Evolutionary conservation across 345 rosid genomes (phyloP).

Genomic region (Eucalyptus cloeziana): DNA sequence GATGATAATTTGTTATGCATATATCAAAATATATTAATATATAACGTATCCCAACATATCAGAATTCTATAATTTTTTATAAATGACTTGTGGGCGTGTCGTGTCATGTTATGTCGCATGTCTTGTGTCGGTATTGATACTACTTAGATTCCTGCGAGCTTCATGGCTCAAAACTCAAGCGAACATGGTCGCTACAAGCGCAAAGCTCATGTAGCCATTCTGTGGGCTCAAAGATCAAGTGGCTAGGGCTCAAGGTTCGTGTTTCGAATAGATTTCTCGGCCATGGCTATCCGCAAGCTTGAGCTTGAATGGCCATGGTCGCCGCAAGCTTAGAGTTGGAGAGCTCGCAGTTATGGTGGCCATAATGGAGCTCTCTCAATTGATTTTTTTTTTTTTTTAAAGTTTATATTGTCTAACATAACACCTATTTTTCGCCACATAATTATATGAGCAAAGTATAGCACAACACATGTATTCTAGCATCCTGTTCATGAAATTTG

Average conservation of each 20-base stretch:
- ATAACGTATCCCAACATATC: no score
- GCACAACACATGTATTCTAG: not conserved
- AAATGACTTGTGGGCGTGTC: no score
- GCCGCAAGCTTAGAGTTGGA: not conserved
- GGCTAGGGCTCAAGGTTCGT: not conserved
- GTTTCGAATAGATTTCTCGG: not conserved
- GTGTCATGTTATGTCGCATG: no score
- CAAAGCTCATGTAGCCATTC: not conserved
- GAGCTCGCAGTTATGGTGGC: not conserved
- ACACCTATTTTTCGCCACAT: not conserved
- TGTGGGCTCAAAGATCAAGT: not conserved
- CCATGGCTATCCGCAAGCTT: not conserved
- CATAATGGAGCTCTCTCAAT: not conserved
- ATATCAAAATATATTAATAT: no score
- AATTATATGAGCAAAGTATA: not conserved
- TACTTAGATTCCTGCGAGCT: not conserved
- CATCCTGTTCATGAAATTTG: not conserved
- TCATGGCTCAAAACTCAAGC: not conserved
- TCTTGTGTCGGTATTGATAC: no score
- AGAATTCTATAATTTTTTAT: no score
- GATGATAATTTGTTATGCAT: no score
- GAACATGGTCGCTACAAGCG: not conserved
- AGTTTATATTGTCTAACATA: not conserved
- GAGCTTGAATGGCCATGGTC: not conserved
- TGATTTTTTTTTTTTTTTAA: no score